Evolutionary conservation across 2,329 filamentous ascomycete species (phyloP).

Genomic region (Pseudogymnoascus sp.): DNA sequence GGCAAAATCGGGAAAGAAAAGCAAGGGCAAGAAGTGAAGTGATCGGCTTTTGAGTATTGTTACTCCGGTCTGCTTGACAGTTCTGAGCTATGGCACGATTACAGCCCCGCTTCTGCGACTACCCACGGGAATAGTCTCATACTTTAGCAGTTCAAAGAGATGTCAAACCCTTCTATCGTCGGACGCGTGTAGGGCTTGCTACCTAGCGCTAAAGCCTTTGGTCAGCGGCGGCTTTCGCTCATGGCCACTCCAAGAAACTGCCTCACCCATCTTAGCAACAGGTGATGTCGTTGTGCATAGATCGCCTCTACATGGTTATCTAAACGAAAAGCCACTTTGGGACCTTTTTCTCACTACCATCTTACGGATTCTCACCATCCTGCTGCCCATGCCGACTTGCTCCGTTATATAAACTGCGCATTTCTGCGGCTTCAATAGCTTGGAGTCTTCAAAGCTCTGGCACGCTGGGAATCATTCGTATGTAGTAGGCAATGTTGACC

Average conservation of each 20-base stretch:
- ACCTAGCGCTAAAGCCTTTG: background rate
- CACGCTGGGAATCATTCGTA: background rate
- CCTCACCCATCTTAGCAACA: background rate
- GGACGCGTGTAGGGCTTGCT: no score
- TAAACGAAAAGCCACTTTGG: background rate
- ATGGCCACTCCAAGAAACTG: background rate
- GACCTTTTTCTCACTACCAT: background rate
- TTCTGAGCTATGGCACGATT: background rate
- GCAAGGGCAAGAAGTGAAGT: slow-evolving; percentile 35
- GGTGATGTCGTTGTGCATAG: background rate
- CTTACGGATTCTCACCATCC: background rate
- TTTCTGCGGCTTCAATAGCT: no score
- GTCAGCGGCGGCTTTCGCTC: background rate
- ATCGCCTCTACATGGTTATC: background rate
- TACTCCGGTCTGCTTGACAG: background rate
- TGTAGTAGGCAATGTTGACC: background rate
- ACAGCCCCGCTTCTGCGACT: background rate
- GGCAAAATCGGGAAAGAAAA: slow-evolving; percentile 24
- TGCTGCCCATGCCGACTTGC: background rate
- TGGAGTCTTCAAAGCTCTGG: background rate
- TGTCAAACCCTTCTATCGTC: background rate
- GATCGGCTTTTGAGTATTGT: background rate
- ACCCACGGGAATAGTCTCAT: background rate
- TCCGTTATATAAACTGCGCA: background rate
- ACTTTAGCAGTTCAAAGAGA: background rate